Conservation (phyloP, 768 basidiomycete genomes). For the Suillus luteus region DNA sequence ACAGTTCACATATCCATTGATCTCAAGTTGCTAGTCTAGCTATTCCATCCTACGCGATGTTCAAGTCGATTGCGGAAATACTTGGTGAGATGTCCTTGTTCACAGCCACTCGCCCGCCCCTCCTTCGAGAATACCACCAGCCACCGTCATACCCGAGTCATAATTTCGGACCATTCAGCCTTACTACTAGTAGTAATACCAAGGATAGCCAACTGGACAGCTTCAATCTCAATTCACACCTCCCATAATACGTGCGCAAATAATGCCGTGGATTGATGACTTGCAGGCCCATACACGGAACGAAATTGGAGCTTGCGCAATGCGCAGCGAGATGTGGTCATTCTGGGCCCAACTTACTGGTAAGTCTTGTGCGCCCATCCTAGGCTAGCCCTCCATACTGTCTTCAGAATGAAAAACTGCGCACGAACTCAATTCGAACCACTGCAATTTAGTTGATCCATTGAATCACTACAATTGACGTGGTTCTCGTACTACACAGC, state of each 20-base stretch:
- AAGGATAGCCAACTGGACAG: not conserved
- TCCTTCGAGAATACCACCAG: not conserved
- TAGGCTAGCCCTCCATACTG: not conserved
- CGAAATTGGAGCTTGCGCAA: not conserved
- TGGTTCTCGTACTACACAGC: not conserved
- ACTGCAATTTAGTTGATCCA: not conserved
- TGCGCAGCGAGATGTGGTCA: not conserved
- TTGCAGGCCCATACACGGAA: not conserved
- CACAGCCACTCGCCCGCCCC: not conserved
- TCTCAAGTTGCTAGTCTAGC: not conserved
- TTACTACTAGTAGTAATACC: not conserved
- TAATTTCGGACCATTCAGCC: not conserved
- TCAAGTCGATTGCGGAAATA: not conserved
- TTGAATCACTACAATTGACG: not conserved
- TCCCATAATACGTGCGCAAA: not conserved
- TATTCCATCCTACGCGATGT: not conserved
- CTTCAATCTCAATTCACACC: not conserved
- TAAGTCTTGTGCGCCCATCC: not conserved
- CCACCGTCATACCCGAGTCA: not conserved
- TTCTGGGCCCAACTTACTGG: not conserved
- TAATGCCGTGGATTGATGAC: not conserved
- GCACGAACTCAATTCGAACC: not conserved
- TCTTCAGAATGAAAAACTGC: slow-evolving; percentile 1
- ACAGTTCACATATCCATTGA: not conserved
- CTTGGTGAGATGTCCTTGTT: not conserved